Conservation (phyloP, 192 early-diverging fungal species). For the Backusella liffmaniae region DNA sequence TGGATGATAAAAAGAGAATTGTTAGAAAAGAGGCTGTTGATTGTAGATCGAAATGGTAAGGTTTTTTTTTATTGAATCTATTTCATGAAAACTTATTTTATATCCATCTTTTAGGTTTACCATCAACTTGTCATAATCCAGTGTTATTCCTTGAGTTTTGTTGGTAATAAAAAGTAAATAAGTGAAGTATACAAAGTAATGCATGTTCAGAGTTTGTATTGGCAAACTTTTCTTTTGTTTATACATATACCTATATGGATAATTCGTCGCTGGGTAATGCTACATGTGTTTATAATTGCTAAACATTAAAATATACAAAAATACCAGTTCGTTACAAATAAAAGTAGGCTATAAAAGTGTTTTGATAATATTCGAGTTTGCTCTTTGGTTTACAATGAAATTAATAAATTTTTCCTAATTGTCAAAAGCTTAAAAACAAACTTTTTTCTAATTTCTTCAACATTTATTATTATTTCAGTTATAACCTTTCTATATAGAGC, state of each 20-base stretch:
- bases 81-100: not conserved
- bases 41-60: conserved; percentile 81
- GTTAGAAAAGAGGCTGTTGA: conserved; percentile 89
- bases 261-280: no score
- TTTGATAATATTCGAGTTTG: not conserved
- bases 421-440: conserved; percentile 4
- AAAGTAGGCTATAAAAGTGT: not conserved
- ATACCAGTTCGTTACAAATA: not conserved
- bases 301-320: no score
- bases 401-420: not conserved
- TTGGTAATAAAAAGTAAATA: not conserved
- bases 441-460: not conserved
- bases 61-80: not conserved
- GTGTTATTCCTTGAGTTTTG: not conserved
- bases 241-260: no score
- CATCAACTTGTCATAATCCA: not conserved
- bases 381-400: not conserved
- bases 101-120: not conserved
- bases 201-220: no score
- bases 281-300: no score
- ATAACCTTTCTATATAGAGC: not conserved
- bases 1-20: conserved; percentile 88
- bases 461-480: not conserved
- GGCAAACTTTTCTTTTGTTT: no score
- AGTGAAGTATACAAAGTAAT: not conserved